Percentiles rank a stretch among this genome's conserved stretches.
These are phyloP conservation scores for Botrytis fabae DNA, from an alignment of 2,329 filamentous ascomycete species.

Conservation along the genomic window DNA sequence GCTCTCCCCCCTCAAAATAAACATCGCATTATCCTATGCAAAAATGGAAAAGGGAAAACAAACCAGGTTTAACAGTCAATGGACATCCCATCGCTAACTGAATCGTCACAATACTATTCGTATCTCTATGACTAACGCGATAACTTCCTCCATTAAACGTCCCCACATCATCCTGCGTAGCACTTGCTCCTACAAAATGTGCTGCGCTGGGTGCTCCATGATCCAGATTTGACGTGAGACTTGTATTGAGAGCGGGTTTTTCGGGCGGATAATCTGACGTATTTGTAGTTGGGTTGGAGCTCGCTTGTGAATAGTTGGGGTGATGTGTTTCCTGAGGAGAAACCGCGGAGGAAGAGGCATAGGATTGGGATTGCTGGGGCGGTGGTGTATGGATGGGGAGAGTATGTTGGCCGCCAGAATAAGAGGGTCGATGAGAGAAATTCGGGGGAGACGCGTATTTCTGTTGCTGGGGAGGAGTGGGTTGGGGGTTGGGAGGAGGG, in stretches of 20 bases:
- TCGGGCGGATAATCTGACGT: constrained; percentile 31
- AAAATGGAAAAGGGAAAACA: background rate
- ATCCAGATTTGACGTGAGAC: constrained; percentile 38
- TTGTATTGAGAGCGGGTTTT: constrained; percentile 40
- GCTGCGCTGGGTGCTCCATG: constrained; percentile 44
- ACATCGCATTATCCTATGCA: background rate
- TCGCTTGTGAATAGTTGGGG: constrained; percentile 25
- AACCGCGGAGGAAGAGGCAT: constrained; percentile 16
- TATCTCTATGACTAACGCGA: constrained; percentile 87
- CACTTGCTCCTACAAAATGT: constrained; percentile 64
- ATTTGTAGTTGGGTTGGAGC: background rate
- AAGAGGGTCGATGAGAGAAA: constrained; percentile 41
- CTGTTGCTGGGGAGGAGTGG: constrained; percentile 32
- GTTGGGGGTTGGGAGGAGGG: constrained; percentile 38
- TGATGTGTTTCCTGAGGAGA: constrained; percentile 33
- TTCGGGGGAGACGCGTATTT: constrained; percentile 32
- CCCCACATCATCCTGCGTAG: constrained; percentile 80
- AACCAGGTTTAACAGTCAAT: constrained; percentile 74
- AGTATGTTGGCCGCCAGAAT: constrained; percentile 27
- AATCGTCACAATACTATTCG: constrained; percentile 84
- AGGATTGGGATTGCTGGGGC: constrained; percentile 12
- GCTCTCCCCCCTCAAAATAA: background rate
- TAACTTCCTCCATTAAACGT: constrained; percentile 97
- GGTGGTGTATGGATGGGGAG: constrained; percentile 20
- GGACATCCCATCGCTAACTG: constrained; percentile 90